Conservation (phyloP, 2,329 filamentous ascomycete genomes). For the Colletotrichum navitas region DNA sequence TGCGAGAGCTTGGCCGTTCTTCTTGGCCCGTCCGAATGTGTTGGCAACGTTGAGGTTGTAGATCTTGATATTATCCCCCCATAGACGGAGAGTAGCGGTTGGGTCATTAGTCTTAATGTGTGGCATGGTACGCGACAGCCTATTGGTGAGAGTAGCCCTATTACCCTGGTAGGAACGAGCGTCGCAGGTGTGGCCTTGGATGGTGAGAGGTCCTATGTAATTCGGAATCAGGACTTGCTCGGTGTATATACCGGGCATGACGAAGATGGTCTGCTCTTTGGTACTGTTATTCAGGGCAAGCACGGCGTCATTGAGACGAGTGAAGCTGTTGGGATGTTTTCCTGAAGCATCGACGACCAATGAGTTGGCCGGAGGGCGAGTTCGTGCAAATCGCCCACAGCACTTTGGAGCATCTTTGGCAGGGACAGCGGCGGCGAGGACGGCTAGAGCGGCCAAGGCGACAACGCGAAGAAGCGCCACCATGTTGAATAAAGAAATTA, state of each 20-base stretch:
- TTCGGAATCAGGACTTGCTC: slow-evolving; percentile 37
- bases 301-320: slow-evolving; percentile 34
- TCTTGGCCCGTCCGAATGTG: slow-evolving; percentile 60
- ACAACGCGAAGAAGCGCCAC: slow-evolving; percentile 19
- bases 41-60: slow-evolving; percentile 57
- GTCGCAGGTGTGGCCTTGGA: slow-evolving; percentile 66
- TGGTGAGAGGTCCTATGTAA: slow-evolving; percentile 54
- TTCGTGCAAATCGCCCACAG: slow-evolving; percentile 22
- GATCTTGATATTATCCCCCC: slow-evolving; percentile 70
- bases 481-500: slow-evolving; percentile 23
- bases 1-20: slow-evolving; percentile 65
- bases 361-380: slow-evolving; percentile 3
- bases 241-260: slow-evolving; percentile 70
- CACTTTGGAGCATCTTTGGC: slow-evolving; percentile 14
- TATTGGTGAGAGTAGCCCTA: slow-evolving; percentile 57
- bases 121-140: slow-evolving; percentile 50
- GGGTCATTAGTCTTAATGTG: slow-evolving; percentile 59
- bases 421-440: slow-evolving; percentile 5
- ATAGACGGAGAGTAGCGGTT: slow-evolving; percentile 57
- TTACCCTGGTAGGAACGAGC: slow-evolving; percentile 62
- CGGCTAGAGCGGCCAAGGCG: slow-evolving; percentile 12
- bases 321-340: slow-evolving; percentile 31
- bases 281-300: slow-evolving; percentile 43
- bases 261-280: slow-evolving; percentile 58
- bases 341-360: slow-evolving; percentile 33